Evolutionary conservation across 345 rosid genomes (phyloP).

Genomic region (Arabis alpina): DNA sequence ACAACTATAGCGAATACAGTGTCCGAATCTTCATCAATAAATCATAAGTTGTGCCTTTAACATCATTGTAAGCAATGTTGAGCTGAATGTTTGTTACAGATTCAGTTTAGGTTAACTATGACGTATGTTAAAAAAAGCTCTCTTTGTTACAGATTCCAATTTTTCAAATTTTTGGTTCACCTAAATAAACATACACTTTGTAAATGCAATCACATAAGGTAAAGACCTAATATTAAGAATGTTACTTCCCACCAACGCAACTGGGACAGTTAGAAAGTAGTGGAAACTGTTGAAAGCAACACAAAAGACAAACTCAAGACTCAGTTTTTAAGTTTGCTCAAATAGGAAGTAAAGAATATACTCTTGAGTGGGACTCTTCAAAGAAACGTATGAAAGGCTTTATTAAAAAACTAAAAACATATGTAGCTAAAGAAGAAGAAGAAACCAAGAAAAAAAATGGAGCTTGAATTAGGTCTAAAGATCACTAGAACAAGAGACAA

Average conservation of each 20-base stretch:
- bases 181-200: too few species aligned
- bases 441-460: constrained; percentile 47
- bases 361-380: constrained; percentile 18
- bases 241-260: constrained; percentile 31
- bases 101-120: too few species aligned
- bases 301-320: constrained; percentile 10
- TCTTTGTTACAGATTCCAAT: too few species aligned
- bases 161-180: too few species aligned
- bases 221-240: neutral
- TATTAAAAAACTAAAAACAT: too few species aligned
- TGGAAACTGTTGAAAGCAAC: constrained; percentile 9
- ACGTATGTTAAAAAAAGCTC: too few species aligned
- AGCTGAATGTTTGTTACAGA: too few species aligned
- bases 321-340: constrained; percentile 5
- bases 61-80: too few species aligned
- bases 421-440: neutral
- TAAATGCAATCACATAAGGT: too few species aligned
- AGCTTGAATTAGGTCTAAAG: constrained; percentile 82
- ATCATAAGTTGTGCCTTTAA: too few species aligned
- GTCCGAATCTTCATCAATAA: too few species aligned
- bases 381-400: constrained; percentile 19
- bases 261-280: constrained; percentile 15
- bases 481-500: constrained; percentile 73
- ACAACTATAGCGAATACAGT: too few species aligned
- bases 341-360: constrained; percentile 38